Base-by-base conservation (phyloP, 768 basidiomycete genomes). In the Sutorius australiensis region DNA sequence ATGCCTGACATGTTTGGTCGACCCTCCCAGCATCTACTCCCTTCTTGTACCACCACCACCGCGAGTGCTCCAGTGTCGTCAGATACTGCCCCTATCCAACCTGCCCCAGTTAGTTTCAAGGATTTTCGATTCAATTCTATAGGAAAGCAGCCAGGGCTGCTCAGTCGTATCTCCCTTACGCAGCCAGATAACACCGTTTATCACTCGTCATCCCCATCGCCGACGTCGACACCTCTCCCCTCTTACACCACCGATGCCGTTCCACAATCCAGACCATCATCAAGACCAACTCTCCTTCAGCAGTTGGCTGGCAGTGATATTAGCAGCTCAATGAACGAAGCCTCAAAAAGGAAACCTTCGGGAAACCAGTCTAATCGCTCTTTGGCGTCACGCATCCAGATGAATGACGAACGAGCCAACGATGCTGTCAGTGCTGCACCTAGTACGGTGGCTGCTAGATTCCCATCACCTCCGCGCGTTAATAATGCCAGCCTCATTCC, bases 81-180 rank as follows among this genome's bases (percentile, higher is more conserved):
- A 30, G 46, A 47, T n/a, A 5, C 47, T 17, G 17, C 54, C 53
- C 50, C 69, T 57, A 50, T 64, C 12, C 51, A 49, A 12, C 19
- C 32, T 4, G 39, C 34, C 0, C 46, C 60, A 17, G 60, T 31
- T 21, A 57, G 56, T 39, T 75, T 81, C 50, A 56, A 73, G n/a
- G 62, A 70, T 48, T 74, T 84, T 61, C 71, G 69, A 27, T 86
- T 84, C 62, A 65, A 57, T 11, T 75, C 66, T 5, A 86, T 86
- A 37, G 83, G 83, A 28, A 75, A 80, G 60, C 66, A 71, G 53
- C 82, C 83, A 0, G 67, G 71, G 13, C 68, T 86, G 17, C 71
- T 85, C 27, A 75, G 72, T 55, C 79, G 84, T 21, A 70, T 85
- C 33, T 73, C 77, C 31, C 62, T 64, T 36, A 61, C 70, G 3